Conservation (phyloP, 2,329 filamentous ascomycete species). For the Aspergillus japonicus region DNA sequence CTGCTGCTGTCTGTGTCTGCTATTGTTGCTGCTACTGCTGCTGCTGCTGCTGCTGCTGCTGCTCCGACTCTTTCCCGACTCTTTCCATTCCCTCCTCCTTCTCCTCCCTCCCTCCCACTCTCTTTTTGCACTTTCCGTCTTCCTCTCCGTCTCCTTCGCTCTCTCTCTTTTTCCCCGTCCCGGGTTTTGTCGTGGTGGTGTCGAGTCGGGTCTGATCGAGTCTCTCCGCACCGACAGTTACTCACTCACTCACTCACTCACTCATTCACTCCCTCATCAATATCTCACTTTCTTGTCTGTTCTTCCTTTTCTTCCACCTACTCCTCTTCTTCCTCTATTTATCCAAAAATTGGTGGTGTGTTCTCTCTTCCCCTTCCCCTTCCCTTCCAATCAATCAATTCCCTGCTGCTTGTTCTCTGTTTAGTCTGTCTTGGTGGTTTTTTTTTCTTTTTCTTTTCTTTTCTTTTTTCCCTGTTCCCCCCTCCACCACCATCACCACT, state of each 20-base stretch:
- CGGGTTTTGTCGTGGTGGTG: too few species aligned
- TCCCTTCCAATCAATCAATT: neutral
- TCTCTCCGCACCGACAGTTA: too few species aligned
- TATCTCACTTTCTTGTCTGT: too few species aligned
- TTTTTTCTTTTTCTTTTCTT: neutral
- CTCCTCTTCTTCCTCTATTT: neutral
- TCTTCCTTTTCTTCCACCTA: too few species aligned
- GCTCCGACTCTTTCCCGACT: neutral
- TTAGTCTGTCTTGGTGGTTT: neutral
- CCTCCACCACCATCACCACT: neutral
- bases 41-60: neutral
- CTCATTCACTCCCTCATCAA: too few species aligned
- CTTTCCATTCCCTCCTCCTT: neutral
- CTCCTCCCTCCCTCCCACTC: neutral
- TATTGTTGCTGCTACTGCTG: too few species aligned
- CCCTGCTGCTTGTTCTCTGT: too few species aligned
- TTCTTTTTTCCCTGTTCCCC: neutral
- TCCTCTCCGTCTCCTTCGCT: slow-evolving; percentile 1
- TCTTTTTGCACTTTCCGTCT: slow-evolving; percentile 4
- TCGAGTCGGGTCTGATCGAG: too few species aligned
- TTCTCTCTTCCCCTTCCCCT: slow-evolving; percentile 1
- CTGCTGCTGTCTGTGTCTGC: too few species aligned
- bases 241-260: too few species aligned
- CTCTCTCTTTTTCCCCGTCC: neutral
- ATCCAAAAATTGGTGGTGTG: too few species aligned